phyloP scores from a whole-genome alignment of 2,329 filamentous ascomycete genomes.

The Trichoderma koningiopsis region DNA sequence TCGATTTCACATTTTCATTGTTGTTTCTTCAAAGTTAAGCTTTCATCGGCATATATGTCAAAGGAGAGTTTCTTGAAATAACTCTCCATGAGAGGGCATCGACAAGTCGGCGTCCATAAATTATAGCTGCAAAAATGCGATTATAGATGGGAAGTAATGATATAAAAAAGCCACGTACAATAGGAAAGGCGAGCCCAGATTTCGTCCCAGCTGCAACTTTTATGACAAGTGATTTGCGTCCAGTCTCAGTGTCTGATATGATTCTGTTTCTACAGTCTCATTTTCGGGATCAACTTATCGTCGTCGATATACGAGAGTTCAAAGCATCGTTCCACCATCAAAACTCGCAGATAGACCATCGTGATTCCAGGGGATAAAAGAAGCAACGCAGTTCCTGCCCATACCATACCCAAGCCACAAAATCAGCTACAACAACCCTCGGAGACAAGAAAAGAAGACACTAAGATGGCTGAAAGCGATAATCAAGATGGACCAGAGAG shows the following conservation, averaged over 20 bases:
- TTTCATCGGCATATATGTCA: not conserved
- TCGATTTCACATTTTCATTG: not conserved
- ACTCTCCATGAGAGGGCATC: not conserved
- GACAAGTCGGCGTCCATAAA: too few species aligned
- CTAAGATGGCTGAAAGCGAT: not conserved
- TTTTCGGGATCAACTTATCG: not conserved
- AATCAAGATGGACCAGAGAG: constrained; percentile 9
- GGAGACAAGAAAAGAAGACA: not conserved
- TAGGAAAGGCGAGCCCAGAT: not conserved
- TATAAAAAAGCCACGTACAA: not conserved
- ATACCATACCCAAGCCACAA: not conserved
- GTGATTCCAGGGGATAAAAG: not conserved
- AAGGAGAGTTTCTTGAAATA: not conserved
- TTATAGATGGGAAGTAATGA: not conserved
- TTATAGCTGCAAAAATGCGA: not conserved
- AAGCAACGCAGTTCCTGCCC: not conserved
- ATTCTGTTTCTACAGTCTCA: not conserved
- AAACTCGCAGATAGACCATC: not conserved
- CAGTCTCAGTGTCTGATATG: not conserved
- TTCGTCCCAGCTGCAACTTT: not conserved
- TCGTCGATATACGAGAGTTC: not conserved
- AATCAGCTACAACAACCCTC: not conserved
- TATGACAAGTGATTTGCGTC: too few species aligned
- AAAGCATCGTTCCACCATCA: not conserved
- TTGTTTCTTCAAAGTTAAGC: not conserved